Conservation (phyloP, 2,329 filamentous ascomycete genomes). For the Raffaelea deltoideospora region DNA sequence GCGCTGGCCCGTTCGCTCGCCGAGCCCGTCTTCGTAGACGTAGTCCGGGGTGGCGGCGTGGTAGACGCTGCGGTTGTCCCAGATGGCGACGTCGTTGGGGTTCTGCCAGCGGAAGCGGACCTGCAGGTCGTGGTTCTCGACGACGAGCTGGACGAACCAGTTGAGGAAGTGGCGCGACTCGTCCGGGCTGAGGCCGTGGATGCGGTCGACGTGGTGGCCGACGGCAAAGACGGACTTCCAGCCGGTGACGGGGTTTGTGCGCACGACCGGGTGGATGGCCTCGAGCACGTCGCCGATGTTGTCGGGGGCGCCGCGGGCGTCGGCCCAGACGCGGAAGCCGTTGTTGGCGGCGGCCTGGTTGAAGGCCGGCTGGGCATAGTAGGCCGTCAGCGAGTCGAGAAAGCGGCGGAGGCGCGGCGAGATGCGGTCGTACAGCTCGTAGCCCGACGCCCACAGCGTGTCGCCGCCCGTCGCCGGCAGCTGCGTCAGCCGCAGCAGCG, state of each 20-base stretch:
- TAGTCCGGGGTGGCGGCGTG: constrained; percentile 40
- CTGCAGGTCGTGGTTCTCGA: constrained; percentile 41
- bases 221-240: constrained; percentile 41
- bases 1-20: constrained; percentile 31
- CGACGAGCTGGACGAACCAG: constrained; percentile 35
- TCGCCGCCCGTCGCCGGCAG: constrained; percentile 28
- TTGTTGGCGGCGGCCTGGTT: constrained; percentile 27
- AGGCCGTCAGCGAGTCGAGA: constrained; percentile 42
- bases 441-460: constrained; percentile 27
- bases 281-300: constrained; percentile 32
- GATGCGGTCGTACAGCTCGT: constrained; percentile 39
- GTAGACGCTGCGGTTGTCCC: constrained; percentile 42
- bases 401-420: constrained; percentile 28
- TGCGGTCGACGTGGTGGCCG: constrained; percentile 31
- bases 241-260: constrained; percentile 42
- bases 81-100: constrained; percentile 35
- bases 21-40: constrained; percentile 23
- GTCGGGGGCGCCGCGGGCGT: constrained; percentile 31
- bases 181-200: constrained; percentile 31
- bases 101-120: constrained; percentile 29
- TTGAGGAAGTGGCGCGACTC: constrained; percentile 32
- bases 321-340: constrained; percentile 29
- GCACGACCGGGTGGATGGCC: constrained; percentile 37
- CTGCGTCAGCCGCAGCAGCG: constrained; percentile 25
- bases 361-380: constrained; percentile 35